Base-by-base conservation (phyloP, 345 rosid species). In the Passiflora organensis region DNA sequence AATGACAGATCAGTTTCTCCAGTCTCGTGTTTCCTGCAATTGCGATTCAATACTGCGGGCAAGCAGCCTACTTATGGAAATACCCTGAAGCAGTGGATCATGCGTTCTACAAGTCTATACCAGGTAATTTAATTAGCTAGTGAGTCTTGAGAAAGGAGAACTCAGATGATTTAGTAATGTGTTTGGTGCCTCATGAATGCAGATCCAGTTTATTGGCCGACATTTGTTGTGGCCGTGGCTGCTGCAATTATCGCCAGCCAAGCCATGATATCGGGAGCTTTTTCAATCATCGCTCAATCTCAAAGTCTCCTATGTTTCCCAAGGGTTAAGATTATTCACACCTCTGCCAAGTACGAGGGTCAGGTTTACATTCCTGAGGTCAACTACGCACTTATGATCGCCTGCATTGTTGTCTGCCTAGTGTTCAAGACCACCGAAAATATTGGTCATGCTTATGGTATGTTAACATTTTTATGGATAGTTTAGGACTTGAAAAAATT, bases 201-300 rank as follows among this genome's bases (percentile, higher is more conserved):
- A 86, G 94, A 60, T 60, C 69, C 80, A 0, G 6, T 89, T 34
- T 84, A 89, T 49, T 89, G 97, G 95, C 93, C 95, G n/a, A 73
- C 54, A 18, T 86, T 89, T 50, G 93, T 81, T 58, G 71, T 79
- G 25, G 95, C 97, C 0, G 86, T 82, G 0, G 80, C 76, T 1
- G 95, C 97, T 10, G 60, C 97, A 0, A 71, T 89, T n/a, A 80
- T 86, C 1, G 97, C 97, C 0, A 86, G 95, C 69, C 97, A 89
- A 59, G 89, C 97, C 47, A 77, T 86, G 83, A 89, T 89, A 44
- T 84, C 93, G 0, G 97, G 84, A 1, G 72, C 90, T 0, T 89
- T 86, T 55, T 61, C 95, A 6, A 70, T 89, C 25, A 59, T 86
- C 38, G 68, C 85, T 0, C 95, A 89, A 48, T 84, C 97, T 1